Evolutionary conservation across 1,284 basidiomycete genomes (phyloP).

Genomic region (Moesziomyces aphidis): DNA sequence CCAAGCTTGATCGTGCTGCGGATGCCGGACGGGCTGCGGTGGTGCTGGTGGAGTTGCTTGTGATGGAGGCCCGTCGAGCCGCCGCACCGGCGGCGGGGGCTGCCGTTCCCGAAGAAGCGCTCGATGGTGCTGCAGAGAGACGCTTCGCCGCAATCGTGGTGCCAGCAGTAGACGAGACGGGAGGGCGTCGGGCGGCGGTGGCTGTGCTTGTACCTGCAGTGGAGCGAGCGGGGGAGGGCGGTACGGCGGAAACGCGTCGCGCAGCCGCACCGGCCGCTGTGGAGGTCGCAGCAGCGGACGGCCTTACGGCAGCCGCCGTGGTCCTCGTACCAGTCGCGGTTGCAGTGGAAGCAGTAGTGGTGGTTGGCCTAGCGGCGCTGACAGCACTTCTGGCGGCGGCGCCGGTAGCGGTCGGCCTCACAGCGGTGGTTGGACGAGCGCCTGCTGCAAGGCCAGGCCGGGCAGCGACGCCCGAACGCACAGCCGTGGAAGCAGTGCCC

Average conservation of each 20-base stretch:
- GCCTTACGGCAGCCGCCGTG: slow-evolving; percentile 4
- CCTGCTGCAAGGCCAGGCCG: slow-evolving; percentile 14
- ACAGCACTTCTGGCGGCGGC: slow-evolving; percentile 14
- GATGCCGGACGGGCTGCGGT: slow-evolving; percentile 27
- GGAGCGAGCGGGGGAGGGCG: slow-evolving; percentile 40
- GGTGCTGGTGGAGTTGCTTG: slow-evolving; percentile 35
- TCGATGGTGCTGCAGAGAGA: slow-evolving; percentile 28
- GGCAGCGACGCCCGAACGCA: slow-evolving; percentile 27
- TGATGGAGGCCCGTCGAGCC: slow-evolving; percentile 42
- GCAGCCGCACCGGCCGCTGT: slow-evolving; percentile 14
- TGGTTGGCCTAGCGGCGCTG: slow-evolving; percentile 15
- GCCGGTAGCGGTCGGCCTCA: neutral
- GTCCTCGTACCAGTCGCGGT: slow-evolving; percentile 13
- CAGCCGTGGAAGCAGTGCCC: neutral
- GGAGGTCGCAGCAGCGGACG: slow-evolving; percentile 20
- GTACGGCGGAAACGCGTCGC: slow-evolving; percentile 30
- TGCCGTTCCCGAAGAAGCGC: slow-evolving; percentile 23
- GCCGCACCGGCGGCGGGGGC: slow-evolving; percentile 26
- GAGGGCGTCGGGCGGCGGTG: slow-evolving; percentile 35
- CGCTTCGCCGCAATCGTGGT: slow-evolving; percentile 25
- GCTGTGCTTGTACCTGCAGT: slow-evolving; percentile 24
- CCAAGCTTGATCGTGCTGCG: slow-evolving; percentile 26
- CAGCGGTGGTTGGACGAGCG: neutral
- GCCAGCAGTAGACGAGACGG: slow-evolving; percentile 27
- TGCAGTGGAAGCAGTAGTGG: slow-evolving; percentile 9